These are phyloP conservation scores for Torulaspora pretoriensis DNA, from an alignment of 1,139 yeast species.

Conservation along the genomic window DNA sequence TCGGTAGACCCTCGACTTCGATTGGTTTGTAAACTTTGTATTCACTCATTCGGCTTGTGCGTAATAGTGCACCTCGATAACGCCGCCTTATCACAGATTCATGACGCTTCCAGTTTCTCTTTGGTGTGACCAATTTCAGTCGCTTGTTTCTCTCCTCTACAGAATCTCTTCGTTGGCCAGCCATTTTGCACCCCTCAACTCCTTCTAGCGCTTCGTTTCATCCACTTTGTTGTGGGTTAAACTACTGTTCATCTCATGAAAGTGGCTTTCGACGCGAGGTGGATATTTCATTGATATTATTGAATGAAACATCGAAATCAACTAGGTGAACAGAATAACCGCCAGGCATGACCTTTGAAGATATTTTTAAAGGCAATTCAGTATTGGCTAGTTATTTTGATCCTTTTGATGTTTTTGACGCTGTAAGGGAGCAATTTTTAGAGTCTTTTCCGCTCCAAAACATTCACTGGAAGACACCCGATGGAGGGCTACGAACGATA, in stretches of 20 bases:
- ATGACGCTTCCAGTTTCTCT: conserved; percentile 10
- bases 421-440: conserved; percentile 49
- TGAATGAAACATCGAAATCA: not conserved
- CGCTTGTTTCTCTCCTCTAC: not conserved
- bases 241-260: not conserved
- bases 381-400: conserved; percentile 71
- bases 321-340: not conserved
- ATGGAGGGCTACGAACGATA: conserved; percentile 60
- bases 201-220: no score
- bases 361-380: conserved; percentile 4
- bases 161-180: not conserved
- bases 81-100: conserved; percentile 6
- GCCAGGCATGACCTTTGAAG: not conserved
- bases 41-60: not conserved
- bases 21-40: not conserved
- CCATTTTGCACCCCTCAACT: not conserved
- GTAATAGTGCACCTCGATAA: not conserved
- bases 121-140: conserved; percentile 10
- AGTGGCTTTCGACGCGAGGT: not conserved
- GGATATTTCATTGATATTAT: not conserved
- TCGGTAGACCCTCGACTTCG: not conserved
- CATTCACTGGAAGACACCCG: conserved; percentile 69
- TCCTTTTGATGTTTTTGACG: conserved; percentile 67
- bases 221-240: no score
- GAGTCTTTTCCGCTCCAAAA: conserved; percentile 62